A percentile compares a stretch with the other conserved stretches of the same genome.
phyloP scores from a whole-genome alignment of 345 rosid species.

The Populus davidiana region DNA sequence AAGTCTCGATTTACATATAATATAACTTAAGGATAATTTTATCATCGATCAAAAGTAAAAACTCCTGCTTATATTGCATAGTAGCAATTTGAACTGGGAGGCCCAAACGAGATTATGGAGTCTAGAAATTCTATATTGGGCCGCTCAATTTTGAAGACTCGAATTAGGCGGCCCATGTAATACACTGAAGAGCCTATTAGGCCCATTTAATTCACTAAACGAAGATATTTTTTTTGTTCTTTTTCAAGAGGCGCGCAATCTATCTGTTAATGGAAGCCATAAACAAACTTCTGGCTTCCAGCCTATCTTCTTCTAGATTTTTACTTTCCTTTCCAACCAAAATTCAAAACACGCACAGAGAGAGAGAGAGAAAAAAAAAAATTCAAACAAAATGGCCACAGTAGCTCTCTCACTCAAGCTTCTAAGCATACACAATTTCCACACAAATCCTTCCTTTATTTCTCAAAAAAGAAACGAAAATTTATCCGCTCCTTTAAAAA shows the following conservation, averaged over 20 bases:
- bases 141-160: too few relatives aligned
- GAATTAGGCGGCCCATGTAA: too few relatives aligned
- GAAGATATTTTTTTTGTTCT: neutral
- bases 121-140: too few relatives aligned
- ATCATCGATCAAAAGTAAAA: too few relatives aligned
- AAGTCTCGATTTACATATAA: too few relatives aligned
- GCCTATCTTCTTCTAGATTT: neutral
- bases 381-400: slow-evolving; percentile 35
- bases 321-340: neutral
- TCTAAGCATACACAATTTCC: slow-evolving; percentile 22
- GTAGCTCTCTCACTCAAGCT: slow-evolving; percentile 21
- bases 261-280: neutral
- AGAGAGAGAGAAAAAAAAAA: neutral
- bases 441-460: slow-evolving; percentile 4
- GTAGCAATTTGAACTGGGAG: too few relatives aligned
- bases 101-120: too few relatives aligned
- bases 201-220: neutral
- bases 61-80: too few relatives aligned
- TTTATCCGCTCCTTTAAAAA: slow-evolving; percentile 24
- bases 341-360: neutral
- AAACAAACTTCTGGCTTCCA: neutral
- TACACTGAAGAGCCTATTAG: too few relatives aligned
- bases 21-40: too few relatives aligned
- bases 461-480: slow-evolving; percentile 1
- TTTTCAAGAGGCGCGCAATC: neutral